phyloP scores from a whole-genome alignment of 768 basidiomycete species.

The Leccinum ochraceum region DNA sequence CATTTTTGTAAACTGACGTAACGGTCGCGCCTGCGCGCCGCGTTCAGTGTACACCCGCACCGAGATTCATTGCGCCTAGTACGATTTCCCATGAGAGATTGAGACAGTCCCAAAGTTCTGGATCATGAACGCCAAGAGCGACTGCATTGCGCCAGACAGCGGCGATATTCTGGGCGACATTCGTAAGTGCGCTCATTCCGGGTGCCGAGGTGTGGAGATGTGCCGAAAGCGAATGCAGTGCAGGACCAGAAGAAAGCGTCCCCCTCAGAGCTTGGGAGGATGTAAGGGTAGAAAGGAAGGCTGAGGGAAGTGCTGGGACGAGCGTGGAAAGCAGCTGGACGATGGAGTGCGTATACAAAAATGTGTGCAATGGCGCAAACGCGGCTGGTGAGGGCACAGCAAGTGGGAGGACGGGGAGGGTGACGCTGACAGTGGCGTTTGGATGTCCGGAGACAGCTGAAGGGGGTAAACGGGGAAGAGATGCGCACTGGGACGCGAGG shows the following conservation, averaged over 20 bases:
- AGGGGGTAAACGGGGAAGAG: conserved; percentile 56
- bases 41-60: conserved; percentile 40
- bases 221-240: conserved; percentile 55
- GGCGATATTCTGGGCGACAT: conserved; percentile 49
- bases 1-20: conserved; percentile 22
- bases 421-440: conserved; percentile 36
- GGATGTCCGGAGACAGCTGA: conserved; percentile 35
- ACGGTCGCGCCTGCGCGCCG: conserved; percentile 24
- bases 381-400: conserved; percentile 61
- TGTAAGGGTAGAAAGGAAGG: conserved; percentile 33
- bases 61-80: conserved; percentile 57
- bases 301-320: conserved; percentile 35
- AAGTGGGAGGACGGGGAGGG: conserved; percentile 63
- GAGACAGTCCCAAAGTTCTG: conserved; percentile 64
- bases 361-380: conserved; percentile 60
- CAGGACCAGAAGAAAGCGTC: conserved; percentile 47
- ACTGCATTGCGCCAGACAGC: conserved; percentile 75
- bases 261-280: conserved; percentile 37
- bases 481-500: conserved; percentile 67
- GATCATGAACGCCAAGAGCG: conserved; percentile 67
- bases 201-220: conserved; percentile 52
- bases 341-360: conserved; percentile 64
- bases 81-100: conserved; percentile 69
- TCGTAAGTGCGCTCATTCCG: conserved; percentile 46
- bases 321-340: conserved; percentile 53